Evolutionary conservation across 2,329 filamentous ascomycete genomes (phyloP), one percentile per base, ranked within the genome.

Genomic region (Parastagonospora avenae): DNA sequence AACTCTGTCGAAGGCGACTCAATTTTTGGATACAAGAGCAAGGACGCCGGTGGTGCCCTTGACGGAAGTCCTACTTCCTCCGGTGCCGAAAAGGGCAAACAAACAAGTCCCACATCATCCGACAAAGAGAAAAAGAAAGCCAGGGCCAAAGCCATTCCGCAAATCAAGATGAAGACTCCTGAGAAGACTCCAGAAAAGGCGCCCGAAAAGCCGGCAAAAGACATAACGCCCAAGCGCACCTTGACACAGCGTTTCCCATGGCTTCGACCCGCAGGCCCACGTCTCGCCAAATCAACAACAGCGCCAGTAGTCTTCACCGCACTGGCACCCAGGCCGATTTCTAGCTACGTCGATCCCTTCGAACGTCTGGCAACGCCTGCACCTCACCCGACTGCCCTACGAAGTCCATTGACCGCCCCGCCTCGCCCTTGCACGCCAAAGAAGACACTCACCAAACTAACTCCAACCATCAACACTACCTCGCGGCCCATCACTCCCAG

Each of bases 161-260:
- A 6, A 16, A 37, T 12, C 4, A 39, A 39, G 10, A 7, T 11
- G 3, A 39, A 39, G 19, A 8, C 16, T 27, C 7, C 8, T 4
- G 19, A 40, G 3, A 39, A 39, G 19, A 8, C 16, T 27, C 7
- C 8, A 8, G 19, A 40, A 27, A 42, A 31, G 12, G 10, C 31
- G 14, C 33, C 29, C 2, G 43, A 24, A 10, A 39, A 16, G 16
- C 30, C 42, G 14, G 6, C 19, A 8, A 59, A 54, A 29, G 47
- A 43, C 15, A 28, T 35, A 2, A 36, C 39, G 15, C 39, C 46
- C 41, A 64, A 60, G 14, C 50, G 50, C 4, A 49, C 49, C 0
- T 44, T 55, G 4, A 49, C 53, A 2, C 63, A 60, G 15, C 59
- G 62, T 14, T 67, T 57, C 58, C 63, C 64, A 2, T 69, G 68